These are phyloP conservation scores for Candida sp. DNA, from an alignment of 1,139 yeast species.

Conservation along the genomic window DNA sequence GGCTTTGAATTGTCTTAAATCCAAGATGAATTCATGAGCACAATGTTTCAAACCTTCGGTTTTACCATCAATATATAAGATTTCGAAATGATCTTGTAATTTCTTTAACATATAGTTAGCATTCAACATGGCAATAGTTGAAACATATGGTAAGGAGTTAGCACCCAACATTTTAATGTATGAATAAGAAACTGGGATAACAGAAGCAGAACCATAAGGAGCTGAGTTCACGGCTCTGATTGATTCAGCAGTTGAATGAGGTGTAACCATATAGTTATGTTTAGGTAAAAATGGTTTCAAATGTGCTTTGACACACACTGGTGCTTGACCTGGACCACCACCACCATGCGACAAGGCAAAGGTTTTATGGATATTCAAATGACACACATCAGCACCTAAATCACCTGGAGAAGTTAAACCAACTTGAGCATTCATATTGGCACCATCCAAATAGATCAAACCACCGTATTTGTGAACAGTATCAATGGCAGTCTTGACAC, in stretches of 20 bases:
- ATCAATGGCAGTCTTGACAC: conserved; percentile 79
- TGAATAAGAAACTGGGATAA: conserved; percentile 90
- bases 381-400: conserved; percentile 98
- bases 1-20: conserved; percentile 79
- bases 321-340: conserved; percentile 99
- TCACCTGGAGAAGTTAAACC: conserved; percentile 98
- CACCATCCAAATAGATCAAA: conserved; percentile 96
- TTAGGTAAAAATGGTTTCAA: conserved; percentile 80
- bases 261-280: conserved; percentile 63
- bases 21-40: conserved; percentile 96
- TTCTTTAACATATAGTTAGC: conserved; percentile 93
- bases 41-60: conserved; percentile 66
- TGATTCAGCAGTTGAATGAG: conserved; percentile 51
- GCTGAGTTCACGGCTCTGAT: conserved; percentile 87
- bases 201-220: conserved; percentile 94
- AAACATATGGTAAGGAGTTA: conserved; percentile 76
- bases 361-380: conserved; percentile 92
- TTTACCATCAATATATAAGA: conserved; percentile 63
- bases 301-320: conserved; percentile 89
- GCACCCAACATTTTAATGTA: conserved; percentile 94
- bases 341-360: conserved; percentile 99
- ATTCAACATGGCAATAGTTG: conserved; percentile 86
- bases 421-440: conserved; percentile 98
- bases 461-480: conserved; percentile 86
- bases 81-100: conserved; percentile 65